Conservation (phyloP, 495 filamentous ascomycete species). For the Talaromyces ruber region DNA sequence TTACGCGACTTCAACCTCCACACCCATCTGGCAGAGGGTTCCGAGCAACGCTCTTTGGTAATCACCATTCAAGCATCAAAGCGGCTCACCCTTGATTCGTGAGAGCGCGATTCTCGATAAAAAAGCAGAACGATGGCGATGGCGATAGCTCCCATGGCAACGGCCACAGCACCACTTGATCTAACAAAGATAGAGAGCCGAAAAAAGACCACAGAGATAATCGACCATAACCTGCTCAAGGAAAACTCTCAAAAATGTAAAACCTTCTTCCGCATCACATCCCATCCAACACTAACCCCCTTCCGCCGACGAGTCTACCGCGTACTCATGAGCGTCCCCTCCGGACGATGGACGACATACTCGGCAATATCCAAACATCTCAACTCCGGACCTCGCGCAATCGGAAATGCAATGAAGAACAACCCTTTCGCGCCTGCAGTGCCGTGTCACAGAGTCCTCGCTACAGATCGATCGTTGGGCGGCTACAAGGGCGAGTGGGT, state of each 20-base stretch:
- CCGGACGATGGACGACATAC: slow-evolving; percentile 66
- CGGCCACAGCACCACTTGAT: not conserved
- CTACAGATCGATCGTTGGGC: slow-evolving; percentile 12
- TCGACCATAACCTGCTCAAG: not conserved
- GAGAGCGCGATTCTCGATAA: not conserved
- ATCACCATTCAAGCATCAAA: not conserved
- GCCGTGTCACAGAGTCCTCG: slow-evolving; percentile 37
- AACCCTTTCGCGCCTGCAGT: slow-evolving; percentile 65
- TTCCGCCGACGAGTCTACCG: slow-evolving; percentile 53
- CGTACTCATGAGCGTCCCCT: slow-evolving; percentile 63
- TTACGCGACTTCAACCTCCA: not conserved
- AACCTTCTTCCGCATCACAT: slow-evolving; percentile 20
- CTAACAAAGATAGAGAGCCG: not conserved
- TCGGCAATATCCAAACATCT: slow-evolving; percentile 58
- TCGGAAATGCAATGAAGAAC: slow-evolving; percentile 66
- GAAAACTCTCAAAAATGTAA: slow-evolving; percentile 11
- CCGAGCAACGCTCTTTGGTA: not conserved
- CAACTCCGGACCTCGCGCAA: slow-evolving; percentile 63
- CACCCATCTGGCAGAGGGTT: not conserved
- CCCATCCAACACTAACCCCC: slow-evolving; percentile 38
- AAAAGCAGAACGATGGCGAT: not conserved
- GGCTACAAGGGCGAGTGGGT: slow-evolving; percentile 16
- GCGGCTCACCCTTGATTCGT: not conserved
- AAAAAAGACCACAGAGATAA: not conserved
- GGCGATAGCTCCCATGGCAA: not conserved